Conservation (phyloP, 1,139 yeast genomes). For the Arxiozyma bovina region DNA sequence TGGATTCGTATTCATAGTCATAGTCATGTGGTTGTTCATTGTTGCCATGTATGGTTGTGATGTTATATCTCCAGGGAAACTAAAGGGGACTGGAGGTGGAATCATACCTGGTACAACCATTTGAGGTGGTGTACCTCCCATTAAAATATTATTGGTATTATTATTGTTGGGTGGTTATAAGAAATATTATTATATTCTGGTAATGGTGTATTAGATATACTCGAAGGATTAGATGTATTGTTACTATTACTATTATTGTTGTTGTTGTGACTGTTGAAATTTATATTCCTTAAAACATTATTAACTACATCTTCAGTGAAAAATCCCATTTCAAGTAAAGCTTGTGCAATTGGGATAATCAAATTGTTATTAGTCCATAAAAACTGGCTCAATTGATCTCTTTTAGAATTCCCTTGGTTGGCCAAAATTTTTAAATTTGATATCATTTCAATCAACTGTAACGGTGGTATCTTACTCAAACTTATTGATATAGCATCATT, state of each 20-base stretch:
- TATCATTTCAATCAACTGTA: slow-evolving; percentile 56
- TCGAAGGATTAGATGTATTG: neutral
- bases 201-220: slow-evolving; percentile 8
- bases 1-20: neutral
- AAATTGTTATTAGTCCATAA: slow-evolving; percentile 50
- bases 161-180: neutral
- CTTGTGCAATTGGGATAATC: slow-evolving; percentile 62
- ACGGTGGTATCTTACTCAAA: slow-evolving; percentile 56
- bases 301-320: slow-evolving; percentile 56
- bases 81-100: slow-evolving; percentile 4
- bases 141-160: neutral
- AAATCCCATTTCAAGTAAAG: slow-evolving; percentile 66
- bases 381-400: slow-evolving; percentile 37
- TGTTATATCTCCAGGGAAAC: neutral
- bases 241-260: neutral
- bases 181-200: neutral
- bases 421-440: slow-evolving; percentile 50
- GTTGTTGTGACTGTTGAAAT: slow-evolving; percentile 9
- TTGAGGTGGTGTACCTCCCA: slow-evolving; percentile 2
- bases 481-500: slow-evolving; percentile 40
- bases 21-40: neutral
- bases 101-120: neutral
- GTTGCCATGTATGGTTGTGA: neutral
- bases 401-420: slow-evolving; percentile 45
- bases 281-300: slow-evolving; percentile 32